These are phyloP conservation scores for Rhizopus sp. DNA, from an alignment of 371 early-diverging fungal genomes.

Conservation along the genomic window DNA sequence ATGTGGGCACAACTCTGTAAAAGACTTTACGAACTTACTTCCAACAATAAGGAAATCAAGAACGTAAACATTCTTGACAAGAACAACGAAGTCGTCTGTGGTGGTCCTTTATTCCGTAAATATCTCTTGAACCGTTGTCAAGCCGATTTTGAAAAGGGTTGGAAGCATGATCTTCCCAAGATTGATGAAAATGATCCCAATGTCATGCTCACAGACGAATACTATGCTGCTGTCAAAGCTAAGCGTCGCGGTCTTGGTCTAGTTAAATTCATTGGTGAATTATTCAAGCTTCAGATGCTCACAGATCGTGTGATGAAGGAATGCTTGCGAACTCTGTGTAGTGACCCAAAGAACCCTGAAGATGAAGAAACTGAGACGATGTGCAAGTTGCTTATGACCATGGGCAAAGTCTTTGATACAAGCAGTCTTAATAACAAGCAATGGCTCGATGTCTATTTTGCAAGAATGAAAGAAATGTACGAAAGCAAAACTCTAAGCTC, in stretches of 20 bases:
- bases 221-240: constrained; percentile 85
- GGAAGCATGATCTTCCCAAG: constrained; percentile 66
- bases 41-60: constrained; percentile 40
- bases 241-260: constrained; percentile 96
- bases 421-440: constrained; percentile 34
- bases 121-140: constrained; percentile 91
- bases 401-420: constrained; percentile 72
- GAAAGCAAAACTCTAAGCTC: constrained; percentile 67
- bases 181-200: constrained; percentile 49
- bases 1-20: constrained; percentile 91
- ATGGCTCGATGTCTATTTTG: constrained; percentile 82
- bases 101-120: constrained; percentile 84
- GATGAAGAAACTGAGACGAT: constrained; percentile 95
- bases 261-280: constrained; percentile 92
- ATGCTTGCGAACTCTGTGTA: constrained; percentile 78
- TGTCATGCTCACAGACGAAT: constrained; percentile 71
- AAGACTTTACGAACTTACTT: constrained; percentile 61
- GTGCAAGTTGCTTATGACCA: constrained; percentile 86
- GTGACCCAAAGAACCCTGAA: constrained; percentile 74
- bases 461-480: constrained; percentile 66
- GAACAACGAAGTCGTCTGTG: constrained; percentile 57
- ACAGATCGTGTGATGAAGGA: constrained; percentile 91
- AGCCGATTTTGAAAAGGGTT: constrained; percentile 84
- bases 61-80: constrained; percentile 45
- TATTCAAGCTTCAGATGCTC: constrained; percentile 88